These are phyloP conservation scores for Pseudohalonectria lignicola DNA, from an alignment of 2,329 filamentous ascomycete genomes.

Conservation along the genomic window DNA sequence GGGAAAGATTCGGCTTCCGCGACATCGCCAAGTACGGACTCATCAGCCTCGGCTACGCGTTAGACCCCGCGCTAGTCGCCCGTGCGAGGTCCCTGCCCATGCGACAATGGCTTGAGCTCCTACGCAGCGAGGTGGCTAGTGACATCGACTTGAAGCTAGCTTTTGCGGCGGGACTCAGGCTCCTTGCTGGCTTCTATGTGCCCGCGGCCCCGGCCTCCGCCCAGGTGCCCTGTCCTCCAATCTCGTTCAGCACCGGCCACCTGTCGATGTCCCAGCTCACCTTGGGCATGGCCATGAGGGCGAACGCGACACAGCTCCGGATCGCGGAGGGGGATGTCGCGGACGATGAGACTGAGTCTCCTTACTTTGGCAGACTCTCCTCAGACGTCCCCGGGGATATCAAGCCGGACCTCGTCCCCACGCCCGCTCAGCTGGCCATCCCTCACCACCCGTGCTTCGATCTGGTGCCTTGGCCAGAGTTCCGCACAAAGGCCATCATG, in stretches of 20 bases:
- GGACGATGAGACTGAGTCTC: slow-evolving; percentile 1
- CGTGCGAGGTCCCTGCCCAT: slow-evolving; percentile 2
- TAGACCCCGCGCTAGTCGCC: slow-evolving; percentile 1
- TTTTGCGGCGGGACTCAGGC: slow-evolving; percentile 1
- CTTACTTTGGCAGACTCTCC: neutral
- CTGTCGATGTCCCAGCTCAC: slow-evolving; percentile 3
- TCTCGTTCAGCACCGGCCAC: neutral
- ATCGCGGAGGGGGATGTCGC: slow-evolving; percentile 1
- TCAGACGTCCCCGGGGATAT: neutral
- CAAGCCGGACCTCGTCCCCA: slow-evolving; percentile 2
- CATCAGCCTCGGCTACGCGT: slow-evolving; percentile 3
- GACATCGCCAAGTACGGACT: slow-evolving; percentile 6
- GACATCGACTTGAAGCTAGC: neutral
- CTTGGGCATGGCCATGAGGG: slow-evolving; percentile 2
- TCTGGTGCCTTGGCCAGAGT: slow-evolving; percentile 4
- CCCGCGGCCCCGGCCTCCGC: neutral
- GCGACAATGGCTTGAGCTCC: slow-evolving; percentile 1
- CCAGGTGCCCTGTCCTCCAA: neutral
- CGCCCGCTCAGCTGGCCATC: slow-evolving; percentile 1
- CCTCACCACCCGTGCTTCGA: slow-evolving; percentile 5
- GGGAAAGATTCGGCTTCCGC: slow-evolving; percentile 4
- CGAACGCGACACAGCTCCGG: slow-evolving; percentile 3
- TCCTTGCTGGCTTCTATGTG: slow-evolving; percentile 2
- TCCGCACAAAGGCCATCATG: slow-evolving; percentile 1
- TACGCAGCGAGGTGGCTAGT: neutral